Evolutionary conservation across 2,329 filamentous ascomycete species (phyloP).

Genomic region (Hyphodiscus sp.): DNA sequence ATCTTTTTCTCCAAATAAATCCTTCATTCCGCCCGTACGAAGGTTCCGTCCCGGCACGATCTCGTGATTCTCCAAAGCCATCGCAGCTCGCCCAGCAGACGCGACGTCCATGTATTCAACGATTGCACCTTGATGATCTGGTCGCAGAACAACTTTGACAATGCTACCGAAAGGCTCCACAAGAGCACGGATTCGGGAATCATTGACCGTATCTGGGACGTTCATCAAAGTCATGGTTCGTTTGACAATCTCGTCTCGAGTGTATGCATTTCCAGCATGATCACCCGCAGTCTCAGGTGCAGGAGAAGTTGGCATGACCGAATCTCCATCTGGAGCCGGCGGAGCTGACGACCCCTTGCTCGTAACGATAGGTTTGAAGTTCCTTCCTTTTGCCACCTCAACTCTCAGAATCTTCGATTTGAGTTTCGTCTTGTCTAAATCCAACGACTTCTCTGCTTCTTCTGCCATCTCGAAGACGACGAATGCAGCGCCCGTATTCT

Average conservation of each 20-base stretch:
- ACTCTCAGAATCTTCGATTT: constrained; percentile 63
- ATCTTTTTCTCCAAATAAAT: constrained; percentile 47
- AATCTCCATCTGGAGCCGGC: constrained; percentile 28
- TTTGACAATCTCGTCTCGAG: constrained; percentile 46
- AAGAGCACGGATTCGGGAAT: constrained; percentile 69
- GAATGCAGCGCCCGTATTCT: constrained; percentile 72
- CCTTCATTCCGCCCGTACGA: constrained; percentile 46
- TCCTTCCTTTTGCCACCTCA: constrained; percentile 49
- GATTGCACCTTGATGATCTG: constrained; percentile 77
- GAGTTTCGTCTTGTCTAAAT: constrained; percentile 66
- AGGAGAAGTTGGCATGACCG: constrained; percentile 28
- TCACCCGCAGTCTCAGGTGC: constrained; percentile 17
- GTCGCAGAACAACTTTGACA: constrained; percentile 70
- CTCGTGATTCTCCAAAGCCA: constrained; percentile 50
- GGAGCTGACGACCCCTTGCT: constrained; percentile 32
- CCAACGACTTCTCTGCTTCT: constrained; percentile 59
- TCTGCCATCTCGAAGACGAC: constrained; percentile 68
- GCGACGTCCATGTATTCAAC: constrained; percentile 68
- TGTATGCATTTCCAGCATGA: constrained; percentile 30
- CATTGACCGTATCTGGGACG: constrained; percentile 87
- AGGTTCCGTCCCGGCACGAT: constrained; percentile 46
- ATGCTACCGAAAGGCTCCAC: constrained; percentile 66
- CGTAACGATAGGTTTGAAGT: constrained; percentile 50
- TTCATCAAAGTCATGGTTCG: constrained; percentile 78
- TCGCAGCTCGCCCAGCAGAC: constrained; percentile 65